Base-by-base conservation (phyloP, 805 yeast genomes). In the Grigorovia yakushimaensis region DNA sequence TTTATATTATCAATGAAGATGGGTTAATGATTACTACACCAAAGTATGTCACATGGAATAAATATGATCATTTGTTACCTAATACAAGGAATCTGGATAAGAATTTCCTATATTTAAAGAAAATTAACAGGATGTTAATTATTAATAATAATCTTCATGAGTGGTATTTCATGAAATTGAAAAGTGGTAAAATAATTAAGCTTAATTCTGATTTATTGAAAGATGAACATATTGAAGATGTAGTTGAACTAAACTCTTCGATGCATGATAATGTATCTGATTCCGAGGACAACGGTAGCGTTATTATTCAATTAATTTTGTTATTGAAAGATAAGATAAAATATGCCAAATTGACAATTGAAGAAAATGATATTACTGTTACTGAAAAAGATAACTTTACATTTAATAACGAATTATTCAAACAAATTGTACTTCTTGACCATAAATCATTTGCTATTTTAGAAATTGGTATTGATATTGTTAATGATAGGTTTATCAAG, bases 151-250 rank as follows among this genome's bases (percentile, higher is more conserved):
- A 54, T 20, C 49, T 52, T 13, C 46, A 48, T 5, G 58, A 58
- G 20, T 57, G 65, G 58, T 56, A 58, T 42, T 60, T 61, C 44
- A 42, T 59, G 19, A 61, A 60, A 44, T 42, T 60, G 22, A 52
- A 51, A 5, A 59, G 58, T 43, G 66, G 67, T 7, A 60, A 56
- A 47, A 41, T 50, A 0, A 43, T 59, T 39, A 21, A 54, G 2
- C 46, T 62, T 19, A 50, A 30, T 4, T 9, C 37, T 10, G 33
- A 40, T 2, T n/a, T 2, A 3, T 17, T 45, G 4, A 19, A 45
- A 11, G 39, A 42, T 15, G 43, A 30, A 21, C 38, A 40, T 15
- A 38, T 57, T 6, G 18, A 44, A 3, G 49, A 50, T 41, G 47
- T 55, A 4, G 49, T 53, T 2, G 60, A 55, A 43, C 18, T 33